Base-by-base conservation (phyloP, 371 early-diverging fungal species). In the Syncephalastrum monosporum region DNA sequence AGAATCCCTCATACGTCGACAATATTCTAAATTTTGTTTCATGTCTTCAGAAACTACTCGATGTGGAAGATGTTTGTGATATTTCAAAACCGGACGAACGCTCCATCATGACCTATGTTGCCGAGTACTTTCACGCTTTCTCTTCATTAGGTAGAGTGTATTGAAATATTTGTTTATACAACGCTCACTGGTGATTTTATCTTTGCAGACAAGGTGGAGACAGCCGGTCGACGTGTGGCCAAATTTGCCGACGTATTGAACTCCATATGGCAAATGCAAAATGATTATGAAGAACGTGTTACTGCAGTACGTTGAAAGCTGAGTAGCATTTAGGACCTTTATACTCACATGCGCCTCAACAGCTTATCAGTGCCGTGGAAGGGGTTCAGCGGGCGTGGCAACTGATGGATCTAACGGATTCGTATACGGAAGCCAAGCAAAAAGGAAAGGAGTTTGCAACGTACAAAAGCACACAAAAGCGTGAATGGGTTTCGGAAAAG, bases 101-200 rank as follows among this genome's bases (percentile, higher is more conserved):
- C 33, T 98, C 97, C 4, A 86, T 99, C 29, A 96, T 98, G 93
- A 98, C 99, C 42, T 99, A 99, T 67, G 95, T 99, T 13, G 96
- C 98, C 8, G 93, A 96, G 73, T 99, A 98, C 70, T 99, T 96
- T 82, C 98, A 97, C 68, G 96, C 97, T 7, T 97, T 97, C 60
- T 91, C 94, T 14, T 87, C 89, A 21, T 82, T 89, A 27, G 92
- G 90, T 75, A 69, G 2, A 51, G 44, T 45, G 14, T 13, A 21
- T 21, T 21, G 13, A 1, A 23, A 0, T 49, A 49, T 1, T 57
- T 19, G 42, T 14, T 53, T 10, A 15, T 33, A 17, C 38, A 3
- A 21, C 19, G 6, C 50, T 29, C n/a, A 51, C 15, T 25, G 4
- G 4, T 10, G 3, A 8, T 12, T 33, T 0, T 10, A 33, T 0